These are phyloP conservation scores for Bocquillonia castaneifolia DNA, from an alignment of 441 rosid genomes.

Conservation along the genomic window DNA sequence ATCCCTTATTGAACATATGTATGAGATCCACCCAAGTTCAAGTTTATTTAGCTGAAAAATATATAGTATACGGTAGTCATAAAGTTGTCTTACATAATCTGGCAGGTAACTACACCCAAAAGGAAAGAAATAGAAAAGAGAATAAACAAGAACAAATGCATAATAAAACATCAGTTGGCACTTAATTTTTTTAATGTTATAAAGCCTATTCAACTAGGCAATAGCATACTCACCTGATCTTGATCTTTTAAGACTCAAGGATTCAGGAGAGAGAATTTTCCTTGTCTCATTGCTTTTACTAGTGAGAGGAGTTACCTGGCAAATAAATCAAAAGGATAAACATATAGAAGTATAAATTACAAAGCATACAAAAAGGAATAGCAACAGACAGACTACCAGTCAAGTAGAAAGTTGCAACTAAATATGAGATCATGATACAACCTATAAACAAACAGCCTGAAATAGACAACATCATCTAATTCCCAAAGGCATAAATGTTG, in stretches of 20 bases:
- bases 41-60: background rate
- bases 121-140: background rate
- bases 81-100: too few species aligned
- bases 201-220: background rate
- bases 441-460: background rate
- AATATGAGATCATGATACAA: background rate
- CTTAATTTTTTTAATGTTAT: background rate
- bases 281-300: constrained; percentile 23
- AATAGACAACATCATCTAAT: background rate
- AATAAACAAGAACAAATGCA: background rate
- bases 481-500: background rate
- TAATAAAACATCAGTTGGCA: background rate
- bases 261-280: constrained; percentile 36
- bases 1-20: too few species aligned
- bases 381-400: background rate
- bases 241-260: constrained; percentile 48
- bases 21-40: too few species aligned
- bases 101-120: too few species aligned
- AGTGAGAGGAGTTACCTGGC: constrained; percentile 37
- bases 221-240: constrained; percentile 52
- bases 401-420: background rate
- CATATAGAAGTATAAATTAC: background rate
- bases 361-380: background rate
- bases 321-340: background rate
- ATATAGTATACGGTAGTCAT: too few species aligned